A percentile compares a stretch with the other conserved stretches of the same genome.
phyloP scores from a whole-genome alignment of 2,329 filamentous ascomycete genomes.

The Cladosporium sp. region DNA sequence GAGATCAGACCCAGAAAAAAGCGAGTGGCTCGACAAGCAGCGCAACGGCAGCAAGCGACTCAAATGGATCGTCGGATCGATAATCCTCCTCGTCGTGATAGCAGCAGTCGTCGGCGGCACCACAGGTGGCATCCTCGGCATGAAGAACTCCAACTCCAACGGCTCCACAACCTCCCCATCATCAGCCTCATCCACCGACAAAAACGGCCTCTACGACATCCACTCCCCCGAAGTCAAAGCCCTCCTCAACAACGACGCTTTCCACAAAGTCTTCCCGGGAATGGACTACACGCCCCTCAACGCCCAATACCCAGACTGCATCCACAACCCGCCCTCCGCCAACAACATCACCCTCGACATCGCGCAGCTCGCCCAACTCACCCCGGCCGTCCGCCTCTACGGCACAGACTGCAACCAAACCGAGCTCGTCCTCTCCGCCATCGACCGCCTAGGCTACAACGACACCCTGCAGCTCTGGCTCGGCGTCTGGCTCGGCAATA shows the following conservation, averaged over 20 bases:
- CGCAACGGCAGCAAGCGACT: constrained; percentile 64
- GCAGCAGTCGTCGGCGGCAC: constrained; percentile 74
- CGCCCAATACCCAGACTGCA: constrained; percentile 83
- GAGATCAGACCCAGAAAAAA: constrained; percentile 59
- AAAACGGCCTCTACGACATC: constrained; percentile 66
- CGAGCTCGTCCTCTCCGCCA: constrained; percentile 84
- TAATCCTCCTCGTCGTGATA: constrained; percentile 66
- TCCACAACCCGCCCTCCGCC: constrained; percentile 76
- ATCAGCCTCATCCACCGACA: constrained; percentile 30
- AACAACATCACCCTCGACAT: constrained; percentile 94
- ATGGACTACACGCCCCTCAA: constrained; percentile 95
- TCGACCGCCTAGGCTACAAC: constrained; percentile 69
- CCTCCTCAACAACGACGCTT: constrained; percentile 74
- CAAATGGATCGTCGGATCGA: constrained; percentile 67
- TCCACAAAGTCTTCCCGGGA: constrained; percentile 92
- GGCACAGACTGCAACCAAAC: constrained; percentile 98
- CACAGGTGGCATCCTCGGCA: constrained; percentile 69
- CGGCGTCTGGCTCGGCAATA: constrained; percentile 87
- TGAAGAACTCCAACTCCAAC: constrained; percentile 43
- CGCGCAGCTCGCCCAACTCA: constrained; percentile 85
- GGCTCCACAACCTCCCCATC: constrained; percentile 29
- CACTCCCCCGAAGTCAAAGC: constrained; percentile 78
- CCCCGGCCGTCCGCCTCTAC: constrained; percentile 84
- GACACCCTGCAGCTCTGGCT: constrained; percentile 86
- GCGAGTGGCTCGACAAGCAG: constrained; percentile 63